Evolutionary conservation across 2,329 filamentous ascomycete genomes (phyloP).

Genomic region (Aspergillaceae sp.): DNA sequence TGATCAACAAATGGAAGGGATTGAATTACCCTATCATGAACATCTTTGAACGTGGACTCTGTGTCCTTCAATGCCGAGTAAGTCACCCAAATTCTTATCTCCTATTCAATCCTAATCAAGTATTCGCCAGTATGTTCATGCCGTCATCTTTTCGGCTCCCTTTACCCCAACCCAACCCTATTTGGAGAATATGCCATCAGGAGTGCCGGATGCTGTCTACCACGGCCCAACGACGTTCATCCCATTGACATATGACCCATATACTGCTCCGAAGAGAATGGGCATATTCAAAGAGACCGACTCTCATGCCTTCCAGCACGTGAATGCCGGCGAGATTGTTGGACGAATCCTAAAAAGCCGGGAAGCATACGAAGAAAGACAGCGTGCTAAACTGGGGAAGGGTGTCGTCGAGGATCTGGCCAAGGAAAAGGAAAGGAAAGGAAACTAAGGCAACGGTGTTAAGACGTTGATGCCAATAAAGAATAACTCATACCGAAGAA

Average conservation of each 20-base stretch:
- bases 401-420: slow-evolving; percentile 63
- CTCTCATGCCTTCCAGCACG: slow-evolving; percentile 68
- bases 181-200: slow-evolving; percentile 64
- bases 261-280: slow-evolving; percentile 69
- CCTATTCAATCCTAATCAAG: background rate
- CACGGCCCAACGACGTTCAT: slow-evolving; percentile 95
- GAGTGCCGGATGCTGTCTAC: slow-evolving; percentile 72
- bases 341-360: slow-evolving; percentile 79
- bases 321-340: slow-evolving; percentile 90
- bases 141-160: slow-evolving; percentile 81
- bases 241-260: slow-evolving; percentile 67
- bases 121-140: slow-evolving; percentile 63
- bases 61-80: slow-evolving; percentile 89
- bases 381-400: slow-evolving; percentile 84
- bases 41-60: slow-evolving; percentile 90
- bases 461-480: too few relatives aligned
- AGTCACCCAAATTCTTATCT: slow-evolving; percentile 20
- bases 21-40: slow-evolving; percentile 99
- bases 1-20: slow-evolving; percentile 94
- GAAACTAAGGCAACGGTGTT: background rate
- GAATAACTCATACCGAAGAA: too few relatives aligned
- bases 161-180: slow-evolving; percentile 77
- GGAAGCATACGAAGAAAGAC: slow-evolving; percentile 81
- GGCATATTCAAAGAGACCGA: slow-evolving; percentile 76
- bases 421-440: slow-evolving; percentile 48